Evolutionary conservation across 352 stramenopile species (phyloP).

Genomic region (Achlya hypogyna): DNA sequence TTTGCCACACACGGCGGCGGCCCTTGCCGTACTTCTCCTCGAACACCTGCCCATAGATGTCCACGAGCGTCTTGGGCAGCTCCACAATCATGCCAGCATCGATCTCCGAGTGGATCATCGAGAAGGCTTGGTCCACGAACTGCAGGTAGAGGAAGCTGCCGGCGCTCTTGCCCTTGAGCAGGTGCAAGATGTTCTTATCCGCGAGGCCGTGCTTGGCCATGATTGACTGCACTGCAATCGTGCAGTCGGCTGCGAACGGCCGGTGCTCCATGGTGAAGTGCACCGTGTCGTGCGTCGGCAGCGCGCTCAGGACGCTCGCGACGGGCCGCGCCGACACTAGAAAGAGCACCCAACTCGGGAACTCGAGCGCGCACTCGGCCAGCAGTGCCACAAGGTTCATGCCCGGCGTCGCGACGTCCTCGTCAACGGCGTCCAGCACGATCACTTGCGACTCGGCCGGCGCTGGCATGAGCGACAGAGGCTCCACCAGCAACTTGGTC

Average conservation of each 20-base stretch:
- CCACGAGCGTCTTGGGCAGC: constrained; percentile 64
- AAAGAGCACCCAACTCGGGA: constrained; percentile 62
- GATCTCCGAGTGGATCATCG: constrained; percentile 16
- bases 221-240: neutral
- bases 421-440: constrained; percentile 64
- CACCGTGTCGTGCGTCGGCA: constrained; percentile 60
- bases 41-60: constrained; percentile 81
- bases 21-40: constrained; percentile 81
- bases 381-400: constrained; percentile 67
- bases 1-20: constrained; percentile 62
- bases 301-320: constrained; percentile 40
- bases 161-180: constrained; percentile 57
- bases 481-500: constrained; percentile 65
- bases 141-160: constrained; percentile 75
- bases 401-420: constrained; percentile 33
- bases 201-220: neutral
- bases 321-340: constrained; percentile 62
- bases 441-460: constrained; percentile 52
- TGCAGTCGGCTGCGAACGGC: constrained; percentile 11
- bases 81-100: constrained; percentile 46
- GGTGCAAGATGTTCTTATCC: constrained; percentile 13
- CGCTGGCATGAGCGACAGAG: constrained; percentile 54
- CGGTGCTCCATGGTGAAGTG: constrained; percentile 33
- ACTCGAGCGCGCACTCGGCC: constrained; percentile 40
- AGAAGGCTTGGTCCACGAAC: constrained; percentile 69